These are phyloP conservation scores for Gastrolobium bilobum DNA, from an alignment of 306 rosid species.

Conservation along the genomic window DNA sequence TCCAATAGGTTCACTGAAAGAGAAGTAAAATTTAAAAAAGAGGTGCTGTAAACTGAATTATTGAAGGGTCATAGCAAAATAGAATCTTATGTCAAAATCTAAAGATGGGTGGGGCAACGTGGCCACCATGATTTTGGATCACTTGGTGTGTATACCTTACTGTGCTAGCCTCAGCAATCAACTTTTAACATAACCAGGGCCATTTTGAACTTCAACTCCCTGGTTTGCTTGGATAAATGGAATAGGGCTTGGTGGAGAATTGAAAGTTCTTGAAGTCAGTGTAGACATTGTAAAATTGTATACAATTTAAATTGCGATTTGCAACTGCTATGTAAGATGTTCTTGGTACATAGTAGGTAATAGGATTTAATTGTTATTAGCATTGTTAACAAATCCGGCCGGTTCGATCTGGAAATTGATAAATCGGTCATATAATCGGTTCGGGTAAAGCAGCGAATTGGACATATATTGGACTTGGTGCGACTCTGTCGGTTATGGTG, in stretches of 20 bases:
- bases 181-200: conserved; percentile 24
- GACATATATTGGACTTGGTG: no score
- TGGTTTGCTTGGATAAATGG: not conserved
- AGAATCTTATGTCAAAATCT: conserved; percentile 66
- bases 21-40: not conserved
- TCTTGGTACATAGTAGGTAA: no score
- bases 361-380: no score
- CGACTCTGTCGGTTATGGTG: no score
- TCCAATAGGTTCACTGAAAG: conserved; percentile 43
- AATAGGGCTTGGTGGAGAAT: not conserved
- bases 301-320: no score
- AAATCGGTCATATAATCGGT: no score
- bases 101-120: conserved; percentile 39
- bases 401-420: no score
- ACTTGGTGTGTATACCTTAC: conserved; percentile 47
- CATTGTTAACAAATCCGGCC: no score
- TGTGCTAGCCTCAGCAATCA: conserved; percentile 41
- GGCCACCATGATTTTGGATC: conserved; percentile 41
- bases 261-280: not conserved
- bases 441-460: no score
- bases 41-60: conserved; percentile 61
- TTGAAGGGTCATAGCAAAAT: conserved; percentile 47
- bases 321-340: no score
- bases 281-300: not conserved
- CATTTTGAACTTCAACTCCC: conserved; percentile 19